Percentiles rank a stretch among this genome's conserved stretches.
Evolutionary conservation across 2,329 filamentous ascomycete genomes (phyloP).

Genomic region (Mollisiaceae sp.): DNA sequence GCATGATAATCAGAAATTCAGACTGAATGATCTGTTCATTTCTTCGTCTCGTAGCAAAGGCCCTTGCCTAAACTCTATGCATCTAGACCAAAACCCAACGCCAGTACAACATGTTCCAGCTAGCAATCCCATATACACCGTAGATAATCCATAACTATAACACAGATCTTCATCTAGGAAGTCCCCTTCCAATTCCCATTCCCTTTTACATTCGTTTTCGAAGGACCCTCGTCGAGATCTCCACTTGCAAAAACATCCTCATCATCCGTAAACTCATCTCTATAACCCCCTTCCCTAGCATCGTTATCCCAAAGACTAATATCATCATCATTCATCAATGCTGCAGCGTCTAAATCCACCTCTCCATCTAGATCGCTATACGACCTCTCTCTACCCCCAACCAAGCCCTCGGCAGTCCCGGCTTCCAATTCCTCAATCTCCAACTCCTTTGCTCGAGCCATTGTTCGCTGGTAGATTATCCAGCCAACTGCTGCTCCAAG

Average conservation of each 20-base stretch:
- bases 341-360: conserved; percentile 33
- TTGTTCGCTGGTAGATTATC: conserved; percentile 80
- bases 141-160: not conserved
- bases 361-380: conserved; percentile 33
- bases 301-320: conserved; percentile 42
- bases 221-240: conserved; percentile 26
- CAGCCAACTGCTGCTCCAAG: conserved; percentile 79
- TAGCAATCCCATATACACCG: conserved; percentile 4
- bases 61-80: conserved; percentile 7
- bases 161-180: not conserved
- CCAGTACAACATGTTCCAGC: not conserved
- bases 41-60: not conserved
- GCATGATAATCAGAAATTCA: conserved; percentile 1
- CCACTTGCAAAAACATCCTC: conserved; percentile 39
- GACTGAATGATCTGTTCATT: conserved; percentile 2
- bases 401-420: conserved; percentile 25
- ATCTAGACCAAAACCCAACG: conserved; percentile 10
- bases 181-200: not conserved
- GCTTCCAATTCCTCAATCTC: conserved; percentile 43
- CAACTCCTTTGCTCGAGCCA: conserved; percentile 65
- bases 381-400: conserved; percentile 17
- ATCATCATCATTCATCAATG: conserved; percentile 42
- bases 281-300: conserved; percentile 31
- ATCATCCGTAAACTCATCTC: conserved; percentile 40
- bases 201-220: not conserved